These are phyloP conservation scores for Microbotryum silenes-acaulis DNA, from an alignment of 1,284 basidiomycete genomes.

Conservation along the genomic window DNA sequence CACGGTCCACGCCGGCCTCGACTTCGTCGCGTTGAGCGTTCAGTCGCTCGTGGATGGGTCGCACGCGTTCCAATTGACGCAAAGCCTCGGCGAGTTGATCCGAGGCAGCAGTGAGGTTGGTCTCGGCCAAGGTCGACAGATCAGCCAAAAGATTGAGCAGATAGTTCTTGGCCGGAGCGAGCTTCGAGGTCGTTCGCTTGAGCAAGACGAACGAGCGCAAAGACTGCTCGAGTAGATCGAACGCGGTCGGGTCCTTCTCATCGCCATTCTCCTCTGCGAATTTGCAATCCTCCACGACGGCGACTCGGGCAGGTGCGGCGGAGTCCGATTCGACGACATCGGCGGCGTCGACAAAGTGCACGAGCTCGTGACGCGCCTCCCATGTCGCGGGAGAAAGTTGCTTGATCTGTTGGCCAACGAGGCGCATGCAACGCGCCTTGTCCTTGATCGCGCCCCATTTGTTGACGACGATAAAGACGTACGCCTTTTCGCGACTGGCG, in stretches of 20 bases:
- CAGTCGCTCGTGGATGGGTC: slow-evolving; percentile 83
- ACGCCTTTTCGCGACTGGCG: slow-evolving; percentile 94
- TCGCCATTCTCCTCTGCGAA: slow-evolving; percentile 6
- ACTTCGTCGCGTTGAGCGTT: slow-evolving; percentile 62
- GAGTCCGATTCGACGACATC: slow-evolving; percentile 35
- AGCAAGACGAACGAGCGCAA: slow-evolving; percentile 90
- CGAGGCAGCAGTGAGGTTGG: slow-evolving; percentile 79
- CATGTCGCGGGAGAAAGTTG: slow-evolving; percentile 85
- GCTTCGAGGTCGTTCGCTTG: slow-evolving; percentile 91
- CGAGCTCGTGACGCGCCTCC: slow-evolving; percentile 83
- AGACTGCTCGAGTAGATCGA: slow-evolving; percentile 82
- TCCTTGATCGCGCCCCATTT: slow-evolving; percentile 93
- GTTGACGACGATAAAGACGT: slow-evolving; percentile 98
- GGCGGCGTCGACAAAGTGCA: slow-evolving; percentile 86
- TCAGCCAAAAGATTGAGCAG: slow-evolving; percentile 81
- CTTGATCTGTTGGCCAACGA: slow-evolving; percentile 90
- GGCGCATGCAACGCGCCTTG: slow-evolving; percentile 83
- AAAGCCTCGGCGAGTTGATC: slow-evolving; percentile 69
- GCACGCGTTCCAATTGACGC: slow-evolving; percentile 60
- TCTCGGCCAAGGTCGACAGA: slow-evolving; percentile 73
- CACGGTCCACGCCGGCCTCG: slow-evolving; percentile 66
- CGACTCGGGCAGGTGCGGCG: neutral
- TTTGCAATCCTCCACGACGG: slow-evolving; percentile 4
- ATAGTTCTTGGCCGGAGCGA: slow-evolving; percentile 91
- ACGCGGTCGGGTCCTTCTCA: slow-evolving; percentile 48